A percentile compares a stretch with the other conserved stretches of the same genome.
Conservation (phyloP, 352 stramenopile genomes). For the Phytophthora macrochlamydospora region DNA sequence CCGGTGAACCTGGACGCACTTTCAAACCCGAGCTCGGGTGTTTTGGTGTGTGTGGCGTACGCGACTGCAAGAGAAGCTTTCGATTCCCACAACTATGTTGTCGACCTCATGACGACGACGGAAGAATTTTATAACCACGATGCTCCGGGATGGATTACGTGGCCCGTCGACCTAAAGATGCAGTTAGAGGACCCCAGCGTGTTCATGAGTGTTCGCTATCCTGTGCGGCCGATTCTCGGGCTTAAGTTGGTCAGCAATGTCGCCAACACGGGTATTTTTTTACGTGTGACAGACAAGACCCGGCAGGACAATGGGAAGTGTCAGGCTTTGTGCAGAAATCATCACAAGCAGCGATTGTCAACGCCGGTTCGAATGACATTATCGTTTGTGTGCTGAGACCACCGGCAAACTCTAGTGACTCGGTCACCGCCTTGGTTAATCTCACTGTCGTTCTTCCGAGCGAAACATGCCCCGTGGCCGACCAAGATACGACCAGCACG, state of each 20-base stretch:
- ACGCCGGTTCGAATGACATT: conserved; percentile 22
- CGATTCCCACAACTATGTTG: conserved; percentile 42
- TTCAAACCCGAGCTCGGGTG: conserved; percentile 19
- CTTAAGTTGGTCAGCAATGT: conserved; percentile 42
- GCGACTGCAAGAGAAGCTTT: conserved; percentile 22
- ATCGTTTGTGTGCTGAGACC: conserved; percentile 37
- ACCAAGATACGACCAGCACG: conserved; percentile 2
- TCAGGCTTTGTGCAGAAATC: conserved; percentile 31
- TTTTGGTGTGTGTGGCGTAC: conserved; percentile 38
- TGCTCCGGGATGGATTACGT: conserved; percentile 45
- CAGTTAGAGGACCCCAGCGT: conserved; percentile 21
- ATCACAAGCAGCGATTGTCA: conserved; percentile 11
- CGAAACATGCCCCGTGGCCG: conserved; percentile 11
- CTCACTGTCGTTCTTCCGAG: conserved; percentile 25
- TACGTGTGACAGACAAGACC: conserved; percentile 24
- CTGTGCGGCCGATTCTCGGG: conserved; percentile 37
- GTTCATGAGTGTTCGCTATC: conserved; percentile 41
- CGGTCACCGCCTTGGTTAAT: conserved; percentile 24
- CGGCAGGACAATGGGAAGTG: conserved; percentile 22
- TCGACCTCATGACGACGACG: conserved; percentile 47
- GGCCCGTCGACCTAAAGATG: conserved; percentile 33
- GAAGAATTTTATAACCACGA: conserved; percentile 58
- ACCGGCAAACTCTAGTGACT: conserved; percentile 15
- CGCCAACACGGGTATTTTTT: conserved; percentile 17
- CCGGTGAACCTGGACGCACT: conserved; percentile 28